Evolutionary conservation across 78 protist genomes (phyloP), one percentile per base, ranked within the genome.

Genomic region (Fonticula alba): DNA sequence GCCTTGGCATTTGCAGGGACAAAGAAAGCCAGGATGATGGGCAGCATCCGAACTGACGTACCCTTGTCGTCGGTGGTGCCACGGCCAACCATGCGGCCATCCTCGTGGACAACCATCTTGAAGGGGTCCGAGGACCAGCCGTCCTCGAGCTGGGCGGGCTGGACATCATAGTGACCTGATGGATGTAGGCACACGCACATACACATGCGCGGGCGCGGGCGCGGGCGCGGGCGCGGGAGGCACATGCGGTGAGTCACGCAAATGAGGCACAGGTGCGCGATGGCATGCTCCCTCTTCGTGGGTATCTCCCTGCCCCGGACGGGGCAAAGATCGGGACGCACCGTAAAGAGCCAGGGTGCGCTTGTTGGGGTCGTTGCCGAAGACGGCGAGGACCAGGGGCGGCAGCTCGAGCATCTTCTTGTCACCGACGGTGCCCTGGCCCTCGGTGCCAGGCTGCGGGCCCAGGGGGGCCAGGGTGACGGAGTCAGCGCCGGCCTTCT

Each of bases 1-100:
- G 27, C 66, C 55, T 37, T 68, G 36, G 56, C 29, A 10, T n/a
- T 2, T 7, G 14, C 29, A 1, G 31, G 64, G n/a, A 3, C 38
- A 2, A 5, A 4, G 36, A 5, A 0, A 9, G 26, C 69, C 58
- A 49, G 32, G 31, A 53, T 29, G 32, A 35, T 50, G 64, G 50
- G 56, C 13, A 68, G 52, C 72, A 63, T 55, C 22, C 57, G 37
- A 1, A 68, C 32, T n/a, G 56, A 26, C 2, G 72, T 63, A 22
- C 72, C 72, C 54, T 68, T 68, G 55, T 68, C 72, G 55, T 68
- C 72, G 11, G 72, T 50, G 50, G 50, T 19, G 32, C 72, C 72
- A 24, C 72, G 72, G 50, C 72, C 72, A 55, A 35, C 14, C 41
- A 68, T 35, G 27, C 41, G 36, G n/a, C 72, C 72, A 9, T 27